Evolutionary conservation across 768 basidiomycete species (phyloP).

Genomic region (Boletus huronensis): DNA sequence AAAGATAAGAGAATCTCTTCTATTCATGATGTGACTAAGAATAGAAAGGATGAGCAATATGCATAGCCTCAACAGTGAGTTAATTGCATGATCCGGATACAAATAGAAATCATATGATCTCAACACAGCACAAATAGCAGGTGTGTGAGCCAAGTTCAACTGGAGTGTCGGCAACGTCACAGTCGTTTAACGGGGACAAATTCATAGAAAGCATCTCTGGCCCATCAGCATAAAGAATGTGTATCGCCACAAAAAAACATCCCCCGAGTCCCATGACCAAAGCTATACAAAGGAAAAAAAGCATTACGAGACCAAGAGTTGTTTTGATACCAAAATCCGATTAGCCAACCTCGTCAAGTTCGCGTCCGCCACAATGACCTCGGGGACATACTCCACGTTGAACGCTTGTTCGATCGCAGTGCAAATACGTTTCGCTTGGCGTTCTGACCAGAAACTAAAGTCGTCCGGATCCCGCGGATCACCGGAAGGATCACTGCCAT

Average conservation of each 20-base stretch:
- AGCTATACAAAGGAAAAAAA: not conserved
- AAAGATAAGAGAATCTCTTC: too few relatives aligned
- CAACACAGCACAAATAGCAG: too few relatives aligned
- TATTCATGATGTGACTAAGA: too few relatives aligned
- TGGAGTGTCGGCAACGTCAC: too few relatives aligned
- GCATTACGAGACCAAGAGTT: conserved; percentile 40
- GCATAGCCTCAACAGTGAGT: too few relatives aligned
- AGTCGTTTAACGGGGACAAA: too few relatives aligned
- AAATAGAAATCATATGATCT: too few relatives aligned
- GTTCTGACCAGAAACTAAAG: conserved; percentile 90
- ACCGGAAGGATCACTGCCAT: conserved; percentile 12
- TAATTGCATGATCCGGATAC: too few relatives aligned
- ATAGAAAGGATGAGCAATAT: too few relatives aligned
- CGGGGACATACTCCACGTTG: conserved; percentile 81
- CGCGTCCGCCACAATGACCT: conserved; percentile 92
- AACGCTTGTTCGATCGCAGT: conserved; percentile 76
- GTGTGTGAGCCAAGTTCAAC: too few relatives aligned
- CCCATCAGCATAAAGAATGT: not conserved
- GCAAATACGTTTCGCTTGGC: conserved; percentile 88
- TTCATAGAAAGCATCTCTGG: too few relatives aligned
- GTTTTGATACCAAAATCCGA: conserved; percentile 75
- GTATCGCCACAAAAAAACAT: not conserved
- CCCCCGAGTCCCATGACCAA: not conserved
- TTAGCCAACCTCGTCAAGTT: conserved; percentile 84
- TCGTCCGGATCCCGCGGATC: conserved; percentile 78